Evolutionary conservation across 257 asterid species (phyloP).

Genomic region (Ocimum tenuiflorum): DNA sequence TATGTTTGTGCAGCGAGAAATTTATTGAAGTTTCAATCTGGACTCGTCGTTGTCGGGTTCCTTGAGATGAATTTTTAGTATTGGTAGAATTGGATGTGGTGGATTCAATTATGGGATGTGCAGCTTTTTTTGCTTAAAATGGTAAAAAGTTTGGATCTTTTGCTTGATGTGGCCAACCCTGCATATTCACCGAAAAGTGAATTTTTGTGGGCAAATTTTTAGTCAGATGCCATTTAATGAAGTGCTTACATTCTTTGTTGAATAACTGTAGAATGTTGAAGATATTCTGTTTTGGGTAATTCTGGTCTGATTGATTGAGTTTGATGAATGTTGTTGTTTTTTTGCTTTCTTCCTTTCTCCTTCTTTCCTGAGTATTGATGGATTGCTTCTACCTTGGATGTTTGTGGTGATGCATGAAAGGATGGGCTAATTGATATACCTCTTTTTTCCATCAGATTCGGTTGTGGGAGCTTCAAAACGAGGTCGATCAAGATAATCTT

Average conservation of each 20-base stretch:
- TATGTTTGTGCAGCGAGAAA: not conserved
- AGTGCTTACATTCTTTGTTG: not conserved
- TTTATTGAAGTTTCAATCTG: not conserved
- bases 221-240: not conserved
- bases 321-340: not conserved
- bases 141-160: conserved; percentile 18
- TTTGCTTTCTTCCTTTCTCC: too few species aligned
- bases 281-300: not conserved
- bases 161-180: conserved; percentile 19
- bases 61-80: not conserved
- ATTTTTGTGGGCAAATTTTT: conserved; percentile 11
- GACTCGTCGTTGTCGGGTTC: not conserved
- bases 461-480: conserved; percentile 22
- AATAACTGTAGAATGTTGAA: not conserved
- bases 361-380: too few species aligned
- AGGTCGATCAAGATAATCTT: conserved; percentile 29
- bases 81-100: not conserved
- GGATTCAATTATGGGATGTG: conserved; percentile 6
- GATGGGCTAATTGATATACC: conserved; percentile 7
- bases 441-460: conserved; percentile 34
- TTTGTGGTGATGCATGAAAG: not conserved
- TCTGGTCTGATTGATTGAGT: not conserved
- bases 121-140: conserved; percentile 6
- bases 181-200: conserved; percentile 6
- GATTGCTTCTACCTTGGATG: not conserved